Base-by-base conservation (phyloP, 75 land plant genomes). In the Pinus tabuliformis region DNA sequence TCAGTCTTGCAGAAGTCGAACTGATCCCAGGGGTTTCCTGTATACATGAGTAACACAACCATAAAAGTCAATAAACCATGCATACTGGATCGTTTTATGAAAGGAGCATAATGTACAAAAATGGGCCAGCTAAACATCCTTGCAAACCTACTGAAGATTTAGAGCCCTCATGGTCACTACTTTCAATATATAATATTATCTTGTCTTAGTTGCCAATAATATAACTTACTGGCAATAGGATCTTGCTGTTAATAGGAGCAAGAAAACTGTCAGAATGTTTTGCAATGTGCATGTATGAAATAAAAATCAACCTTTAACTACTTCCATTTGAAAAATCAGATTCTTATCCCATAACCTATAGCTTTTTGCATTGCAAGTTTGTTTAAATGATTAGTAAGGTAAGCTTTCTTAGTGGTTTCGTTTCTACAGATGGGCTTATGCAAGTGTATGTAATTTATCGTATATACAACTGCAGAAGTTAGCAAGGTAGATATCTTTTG, bases 1-100 rank as follows among this genome's bases (percentile, higher is more conserved):
- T 59, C 9, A 88, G 78, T 36, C 68, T 64, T 16, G 42, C 68
- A 64, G 39, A 16, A 5, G 68, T 20, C 17, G 68, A 20, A 36
- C 42, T 13, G 36, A 4, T 64, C 68, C 36, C 68, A 36, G 18
- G 0, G 39, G 17, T 64, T 5, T 64, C 68, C 68, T 64, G 68
- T 17, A 36, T 33, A 36, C 36, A 17, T 36, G 6, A 64, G 42
- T 30, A 64, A 64, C 28, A 15, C 5, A 63, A 63, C 33, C 4
- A 6, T 8, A 64, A 28, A 28, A 62, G 30, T 30, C 37, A 62
- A 62, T 33, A 8, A 36, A 64, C 9, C 18, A 16, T 12, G 36
- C 39, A 17, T 33, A 64, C 18, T 64, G 20, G n/a, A 64, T 36
- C 42, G 9, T 64, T 64, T 64, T 37, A 36, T 20, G 36, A 2